Percentiles rank a stretch among this genome's conserved stretches.
Evolutionary conservation across 805 yeast species (phyloP).

Genomic region (Osmozyma mogii): DNA sequence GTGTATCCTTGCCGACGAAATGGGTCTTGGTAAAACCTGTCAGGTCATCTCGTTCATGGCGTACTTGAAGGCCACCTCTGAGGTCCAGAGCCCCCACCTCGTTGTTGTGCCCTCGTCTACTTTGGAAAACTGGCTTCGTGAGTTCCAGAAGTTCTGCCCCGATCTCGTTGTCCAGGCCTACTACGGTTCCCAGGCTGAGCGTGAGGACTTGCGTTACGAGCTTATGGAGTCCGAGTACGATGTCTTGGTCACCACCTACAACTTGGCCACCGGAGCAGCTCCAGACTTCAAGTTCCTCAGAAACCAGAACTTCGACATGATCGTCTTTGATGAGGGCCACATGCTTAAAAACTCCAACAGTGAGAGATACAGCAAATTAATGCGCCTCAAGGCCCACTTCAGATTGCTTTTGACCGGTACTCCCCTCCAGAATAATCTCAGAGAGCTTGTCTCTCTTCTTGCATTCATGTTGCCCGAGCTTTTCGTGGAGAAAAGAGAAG

Average conservation of each 20-base stretch:
- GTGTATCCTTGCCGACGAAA: constrained; percentile 95
- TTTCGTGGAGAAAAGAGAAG: constrained; percentile 76
- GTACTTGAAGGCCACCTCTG: constrained; percentile 61
- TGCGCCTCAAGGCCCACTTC: constrained; percentile 78
- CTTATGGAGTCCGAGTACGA: constrained; percentile 58
- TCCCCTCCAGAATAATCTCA: constrained; percentile 88
- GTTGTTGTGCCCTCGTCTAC: constrained; percentile 96
- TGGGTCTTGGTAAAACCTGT: constrained; percentile 97
- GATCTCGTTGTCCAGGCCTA: constrained; percentile 77
- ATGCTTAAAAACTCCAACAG: constrained; percentile 85
- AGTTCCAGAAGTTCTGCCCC: constrained; percentile 86
- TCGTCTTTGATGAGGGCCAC: constrained; percentile 97
- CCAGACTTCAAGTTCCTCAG: constrained; percentile 74
- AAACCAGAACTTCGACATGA: constrained; percentile 68
- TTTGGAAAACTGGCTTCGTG: constrained; percentile 94
- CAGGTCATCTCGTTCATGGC: constrained; percentile 93
- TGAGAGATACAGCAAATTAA: constrained; percentile 80
- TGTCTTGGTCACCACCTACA: constrained; percentile 91
- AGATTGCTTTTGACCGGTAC: constrained; percentile 91
- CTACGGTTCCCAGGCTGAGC: constrained; percentile 80
- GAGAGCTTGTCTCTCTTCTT: constrained; percentile 81
- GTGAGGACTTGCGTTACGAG: constrained; percentile 75
- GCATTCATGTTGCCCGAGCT: constrained; percentile 84
- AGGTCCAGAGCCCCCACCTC: constrained; percentile 67
- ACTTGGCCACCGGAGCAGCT: constrained; percentile 80